These are phyloP conservation scores for Myxozyma geophila DNA, from an alignment of 805 yeast genomes.

Conservation along the genomic window DNA sequence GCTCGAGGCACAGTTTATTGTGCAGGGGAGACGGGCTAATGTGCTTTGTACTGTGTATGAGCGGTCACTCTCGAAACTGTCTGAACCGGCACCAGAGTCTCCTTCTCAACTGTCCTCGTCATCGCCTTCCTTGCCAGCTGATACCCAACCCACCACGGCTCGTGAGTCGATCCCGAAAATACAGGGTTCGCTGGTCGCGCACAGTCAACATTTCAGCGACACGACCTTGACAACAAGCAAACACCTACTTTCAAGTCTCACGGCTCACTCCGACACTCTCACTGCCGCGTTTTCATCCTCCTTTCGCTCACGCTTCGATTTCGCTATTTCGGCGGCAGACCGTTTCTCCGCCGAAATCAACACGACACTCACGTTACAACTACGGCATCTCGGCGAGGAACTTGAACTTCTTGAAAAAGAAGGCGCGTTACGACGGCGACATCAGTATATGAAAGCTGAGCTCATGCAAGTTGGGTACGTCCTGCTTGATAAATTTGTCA, in stretches of 20 bases:
- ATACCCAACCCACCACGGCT: background rate
- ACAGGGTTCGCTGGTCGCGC: background rate
- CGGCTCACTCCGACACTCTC: constrained; percentile 15
- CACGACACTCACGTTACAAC: constrained; percentile 21
- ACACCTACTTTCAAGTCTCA: background rate
- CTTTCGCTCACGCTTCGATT: constrained; percentile 27
- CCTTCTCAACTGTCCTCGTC: background rate
- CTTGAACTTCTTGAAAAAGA: constrained; percentile 25
- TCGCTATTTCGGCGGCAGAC: constrained; percentile 32
- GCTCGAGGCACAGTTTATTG: constrained; percentile 24
- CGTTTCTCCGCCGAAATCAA: constrained; percentile 29
- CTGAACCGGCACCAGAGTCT: background rate
- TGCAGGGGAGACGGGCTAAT: constrained; percentile 19
- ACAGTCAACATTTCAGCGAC: constrained; percentile 8
- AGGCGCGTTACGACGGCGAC: constrained; percentile 20
- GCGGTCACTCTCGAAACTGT: background rate
- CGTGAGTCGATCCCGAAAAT: background rate
- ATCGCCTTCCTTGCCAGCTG: background rate
- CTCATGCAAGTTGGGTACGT: constrained; percentile 25
- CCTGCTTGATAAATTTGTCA: constrained; percentile 24
- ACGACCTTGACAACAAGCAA: background rate
- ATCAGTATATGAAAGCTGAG: constrained; percentile 11
- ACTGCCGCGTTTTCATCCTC: constrained; percentile 18
- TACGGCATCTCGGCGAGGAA: constrained; percentile 22
- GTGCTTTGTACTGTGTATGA: constrained; percentile 11